Conservation (phyloP, 2,329 filamentous ascomycete genomes). For the Sordariomycetes sp. region DNA sequence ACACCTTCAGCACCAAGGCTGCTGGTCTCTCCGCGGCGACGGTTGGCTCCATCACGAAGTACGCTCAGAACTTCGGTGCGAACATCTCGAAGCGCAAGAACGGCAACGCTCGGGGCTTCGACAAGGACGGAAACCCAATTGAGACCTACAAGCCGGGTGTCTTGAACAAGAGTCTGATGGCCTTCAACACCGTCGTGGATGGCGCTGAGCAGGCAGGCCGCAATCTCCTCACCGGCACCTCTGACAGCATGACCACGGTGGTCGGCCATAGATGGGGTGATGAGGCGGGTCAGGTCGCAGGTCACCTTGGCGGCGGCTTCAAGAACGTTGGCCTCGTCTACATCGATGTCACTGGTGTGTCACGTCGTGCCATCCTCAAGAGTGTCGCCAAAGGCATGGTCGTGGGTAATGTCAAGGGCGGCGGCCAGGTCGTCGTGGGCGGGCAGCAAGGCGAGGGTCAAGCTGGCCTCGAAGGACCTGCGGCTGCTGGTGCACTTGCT, state of each 20-base stretch:
- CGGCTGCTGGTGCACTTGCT: constrained; percentile 12
- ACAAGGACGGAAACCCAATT: constrained; percentile 58
- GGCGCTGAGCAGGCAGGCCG: constrained; percentile 84
- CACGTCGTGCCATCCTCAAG: constrained; percentile 81
- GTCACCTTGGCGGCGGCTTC: constrained; percentile 70
- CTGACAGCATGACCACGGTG: constrained; percentile 72
- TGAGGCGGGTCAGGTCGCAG: constrained; percentile 73
- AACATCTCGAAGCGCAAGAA: constrained; percentile 47
- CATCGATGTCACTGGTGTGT: constrained; percentile 92
- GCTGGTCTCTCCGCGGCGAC: constrained; percentile 78
- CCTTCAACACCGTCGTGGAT: constrained; percentile 89
- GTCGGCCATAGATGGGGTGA: constrained; percentile 83
- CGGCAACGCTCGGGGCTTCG: constrained; percentile 48
- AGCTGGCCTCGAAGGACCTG: constrained; percentile 2
- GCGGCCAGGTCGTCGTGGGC: constrained; percentile 65
- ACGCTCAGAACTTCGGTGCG: constrained; percentile 87
- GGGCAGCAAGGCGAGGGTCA: constrained; percentile 22
- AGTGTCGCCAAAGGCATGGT: constrained; percentile 96
- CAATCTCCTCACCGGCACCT: constrained; percentile 64
- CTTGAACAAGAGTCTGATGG: constrained; percentile 92
- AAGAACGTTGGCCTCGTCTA: constrained; percentile 97
- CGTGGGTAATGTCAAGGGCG: constrained; percentile 67
- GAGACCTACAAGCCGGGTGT: constrained; percentile 77
- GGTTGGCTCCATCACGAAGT: constrained; percentile 70
- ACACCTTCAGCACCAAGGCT: constrained; percentile 72